These are phyloP conservation scores for Cladorrhinum sp. DNA, from an alignment of 2,329 filamentous ascomycete species.

Conservation along the genomic window DNA sequence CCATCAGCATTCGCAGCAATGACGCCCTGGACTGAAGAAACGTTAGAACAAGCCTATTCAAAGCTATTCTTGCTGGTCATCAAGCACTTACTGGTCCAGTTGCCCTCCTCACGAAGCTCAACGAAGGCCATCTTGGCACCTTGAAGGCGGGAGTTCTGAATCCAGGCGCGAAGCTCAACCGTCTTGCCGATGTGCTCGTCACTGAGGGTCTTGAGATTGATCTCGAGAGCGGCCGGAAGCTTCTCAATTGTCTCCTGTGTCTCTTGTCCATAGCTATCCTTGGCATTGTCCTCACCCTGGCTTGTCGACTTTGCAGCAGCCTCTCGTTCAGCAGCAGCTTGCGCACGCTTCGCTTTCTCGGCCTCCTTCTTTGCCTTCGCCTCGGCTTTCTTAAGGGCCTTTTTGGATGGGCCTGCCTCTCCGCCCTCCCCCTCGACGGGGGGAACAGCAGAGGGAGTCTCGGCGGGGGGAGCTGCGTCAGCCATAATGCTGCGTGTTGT, in stretches of 20 bases:
- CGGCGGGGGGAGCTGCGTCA: conserved; percentile 19
- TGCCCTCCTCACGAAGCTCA: conserved; percentile 71
- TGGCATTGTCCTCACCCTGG: conserved; percentile 60
- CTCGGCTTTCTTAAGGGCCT: conserved; percentile 79
- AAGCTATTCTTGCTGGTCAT: not conserved
- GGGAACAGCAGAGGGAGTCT: conserved; percentile 13
- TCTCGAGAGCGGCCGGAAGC: conserved; percentile 50
- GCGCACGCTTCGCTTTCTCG: conserved; percentile 62
- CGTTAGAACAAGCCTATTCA: not conserved
- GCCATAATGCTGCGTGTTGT: conserved; percentile 15
- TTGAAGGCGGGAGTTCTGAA: conserved; percentile 85
- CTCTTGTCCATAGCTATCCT: conserved; percentile 73
- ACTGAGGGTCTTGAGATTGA: conserved; percentile 61
- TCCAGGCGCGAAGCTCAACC: conserved; percentile 72
- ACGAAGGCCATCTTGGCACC: conserved; percentile 89
- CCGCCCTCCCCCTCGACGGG: conserved; percentile 20
- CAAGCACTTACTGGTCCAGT: conserved; percentile 43
- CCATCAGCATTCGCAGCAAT: conserved; percentile 64
- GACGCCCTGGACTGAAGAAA: conserved; percentile 72
- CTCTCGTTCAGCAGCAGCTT: conserved; percentile 63
- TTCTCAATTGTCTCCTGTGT: conserved; percentile 50
- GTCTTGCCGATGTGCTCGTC: conserved; percentile 65
- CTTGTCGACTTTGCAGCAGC: conserved; percentile 65
- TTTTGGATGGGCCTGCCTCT: conserved; percentile 62
- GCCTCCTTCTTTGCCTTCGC: conserved; percentile 64